Evolutionary conservation across 768 basidiomycete species (phyloP).

Genomic region (Kockovaella imperatae): DNA sequence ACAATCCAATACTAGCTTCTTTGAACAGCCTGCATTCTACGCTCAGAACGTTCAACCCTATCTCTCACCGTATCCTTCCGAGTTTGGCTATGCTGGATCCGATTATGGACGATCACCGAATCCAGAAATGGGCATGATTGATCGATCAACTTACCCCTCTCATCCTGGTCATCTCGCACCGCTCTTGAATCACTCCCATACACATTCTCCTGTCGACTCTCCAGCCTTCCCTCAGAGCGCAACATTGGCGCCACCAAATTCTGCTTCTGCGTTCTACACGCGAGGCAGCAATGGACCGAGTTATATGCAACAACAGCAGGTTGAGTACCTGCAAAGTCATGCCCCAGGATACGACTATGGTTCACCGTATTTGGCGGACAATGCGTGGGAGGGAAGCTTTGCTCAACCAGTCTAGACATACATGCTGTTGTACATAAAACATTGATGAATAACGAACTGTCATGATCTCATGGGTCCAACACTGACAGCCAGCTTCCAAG

Average conservation of each 20-base stretch:
- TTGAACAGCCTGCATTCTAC: conserved; percentile 19
- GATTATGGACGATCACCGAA: conserved; percentile 27
- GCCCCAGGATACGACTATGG: conserved; percentile 24
- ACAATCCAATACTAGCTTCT: conserved; percentile 1
- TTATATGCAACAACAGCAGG: conserved; percentile 32
- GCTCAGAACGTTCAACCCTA: conserved; percentile 13
- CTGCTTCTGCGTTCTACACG: neutral
- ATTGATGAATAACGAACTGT: too few relatives aligned
- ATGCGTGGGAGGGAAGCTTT: conserved; percentile 12
- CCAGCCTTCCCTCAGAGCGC: conserved; percentile 10
- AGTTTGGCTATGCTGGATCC: conserved; percentile 8
- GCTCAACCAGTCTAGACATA: conserved; percentile 1
- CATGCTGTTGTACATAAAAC: too few relatives aligned
- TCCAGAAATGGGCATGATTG: conserved; percentile 10
- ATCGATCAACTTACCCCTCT: conserved; percentile 3
- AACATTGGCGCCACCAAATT: neutral
- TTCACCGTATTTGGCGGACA: conserved; percentile 28
- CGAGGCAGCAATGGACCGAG: too few relatives aligned
- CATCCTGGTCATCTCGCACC: conserved; percentile 24
- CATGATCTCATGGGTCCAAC: too few relatives aligned
- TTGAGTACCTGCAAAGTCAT: conserved; percentile 27
- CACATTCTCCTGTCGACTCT: conserved; percentile 13
- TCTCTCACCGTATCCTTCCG: conserved; percentile 19
- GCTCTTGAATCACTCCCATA: conserved; percentile 12
- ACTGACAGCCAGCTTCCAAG: too few relatives aligned